phyloP scores from a whole-genome alignment of 331 rosid genomes.

The Erythrophleum ivorense region DNA sequence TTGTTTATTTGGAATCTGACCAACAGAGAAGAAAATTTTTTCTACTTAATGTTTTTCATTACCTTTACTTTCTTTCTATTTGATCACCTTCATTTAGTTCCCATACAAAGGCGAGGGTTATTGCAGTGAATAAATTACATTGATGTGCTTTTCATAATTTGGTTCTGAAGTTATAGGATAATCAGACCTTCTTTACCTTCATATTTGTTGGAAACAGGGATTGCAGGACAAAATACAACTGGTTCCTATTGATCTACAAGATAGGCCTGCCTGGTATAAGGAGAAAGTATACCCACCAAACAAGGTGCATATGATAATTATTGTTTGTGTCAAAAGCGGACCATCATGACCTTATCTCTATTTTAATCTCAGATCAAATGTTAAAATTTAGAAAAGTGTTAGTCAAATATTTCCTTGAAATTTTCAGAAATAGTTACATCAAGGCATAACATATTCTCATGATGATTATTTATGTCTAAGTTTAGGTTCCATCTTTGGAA shows the following conservation, averaged over 20 bases:
- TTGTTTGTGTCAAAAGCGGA: constrained; percentile 16
- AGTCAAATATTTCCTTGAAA: neutral
- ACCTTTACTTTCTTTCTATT: neutral
- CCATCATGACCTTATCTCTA: neutral
- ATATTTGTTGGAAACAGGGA: constrained; percentile 54
- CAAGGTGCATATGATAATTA: constrained; percentile 56
- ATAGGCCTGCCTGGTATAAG: constrained; percentile 89
- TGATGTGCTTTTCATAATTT: neutral
- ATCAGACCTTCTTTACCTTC: neutral
- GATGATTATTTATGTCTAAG: constrained; percentile 9
- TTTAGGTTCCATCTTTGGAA: constrained; percentile 62
- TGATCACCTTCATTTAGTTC: neutral
- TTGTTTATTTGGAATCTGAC: neutral
- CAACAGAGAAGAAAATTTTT: neutral
- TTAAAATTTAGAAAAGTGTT: neutral
- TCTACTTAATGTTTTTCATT: neutral
- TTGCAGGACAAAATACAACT: constrained; percentile 70
- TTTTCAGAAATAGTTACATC: neutral
- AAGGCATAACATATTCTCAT: constrained; percentile 5
- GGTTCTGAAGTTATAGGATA: neutral
- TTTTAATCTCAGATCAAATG: neutral
- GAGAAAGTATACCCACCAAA: constrained; percentile 79
- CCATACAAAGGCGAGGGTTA: neutral
- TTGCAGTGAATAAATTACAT: neutral
- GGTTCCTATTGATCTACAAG: constrained; percentile 73